Conservation (phyloP, 2,329 filamentous ascomycete genomes). For the Fusarium protoensiforme region DNA sequence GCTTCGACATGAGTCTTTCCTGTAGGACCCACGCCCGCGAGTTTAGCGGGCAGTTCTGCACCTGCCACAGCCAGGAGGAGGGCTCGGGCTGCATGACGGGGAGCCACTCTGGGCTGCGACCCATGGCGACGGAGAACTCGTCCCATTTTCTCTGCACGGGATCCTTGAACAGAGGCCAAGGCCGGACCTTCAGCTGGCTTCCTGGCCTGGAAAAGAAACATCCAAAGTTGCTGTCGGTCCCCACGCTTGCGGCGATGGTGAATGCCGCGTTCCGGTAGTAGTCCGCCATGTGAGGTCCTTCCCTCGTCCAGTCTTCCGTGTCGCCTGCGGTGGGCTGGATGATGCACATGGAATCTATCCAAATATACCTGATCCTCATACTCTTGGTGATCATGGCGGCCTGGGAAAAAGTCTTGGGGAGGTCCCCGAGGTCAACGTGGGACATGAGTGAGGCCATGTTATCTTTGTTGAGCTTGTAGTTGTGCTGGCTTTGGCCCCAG, state of each 20-base stretch:
- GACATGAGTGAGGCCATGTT: neutral
- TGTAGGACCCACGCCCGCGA: neutral
- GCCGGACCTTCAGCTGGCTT: neutral
- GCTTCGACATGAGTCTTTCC: neutral
- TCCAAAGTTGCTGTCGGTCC: neutral
- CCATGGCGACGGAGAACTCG: neutral
- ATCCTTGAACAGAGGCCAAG: neutral
- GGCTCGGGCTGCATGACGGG: neutral
- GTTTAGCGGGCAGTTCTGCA: neutral
- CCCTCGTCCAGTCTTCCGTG: neutral
- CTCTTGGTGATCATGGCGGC: neutral
- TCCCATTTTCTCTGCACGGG: neutral
- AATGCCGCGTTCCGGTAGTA: neutral
- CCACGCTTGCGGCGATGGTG: neutral
- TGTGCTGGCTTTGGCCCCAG: neutral
- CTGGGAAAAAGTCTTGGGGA: neutral
- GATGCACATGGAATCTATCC: neutral
- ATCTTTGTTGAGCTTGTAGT: neutral
- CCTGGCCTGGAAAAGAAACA: neutral
- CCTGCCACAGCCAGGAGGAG: neutral
- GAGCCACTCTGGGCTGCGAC: neutral
- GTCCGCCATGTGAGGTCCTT: neutral
- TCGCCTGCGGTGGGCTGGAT: neutral
- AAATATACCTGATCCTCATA: neutral
- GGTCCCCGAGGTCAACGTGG: neutral